Conservation (phyloP, 306 rosid species). For the Cucurbita argyrosperma region DNA sequence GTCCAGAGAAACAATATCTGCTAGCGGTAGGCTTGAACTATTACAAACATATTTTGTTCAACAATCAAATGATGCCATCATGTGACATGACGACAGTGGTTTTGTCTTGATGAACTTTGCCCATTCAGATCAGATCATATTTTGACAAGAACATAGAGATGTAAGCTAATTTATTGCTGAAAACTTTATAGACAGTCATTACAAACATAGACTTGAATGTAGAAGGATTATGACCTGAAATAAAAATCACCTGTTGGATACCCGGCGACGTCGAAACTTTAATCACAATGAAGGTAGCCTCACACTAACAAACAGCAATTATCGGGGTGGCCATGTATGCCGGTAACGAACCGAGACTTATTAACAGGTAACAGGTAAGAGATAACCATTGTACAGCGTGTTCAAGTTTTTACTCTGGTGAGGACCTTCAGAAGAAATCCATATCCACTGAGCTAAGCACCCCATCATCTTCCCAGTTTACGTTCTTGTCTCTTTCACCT, state of each 20-base stretch:
- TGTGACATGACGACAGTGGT: neutral
- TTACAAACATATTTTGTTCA: neutral
- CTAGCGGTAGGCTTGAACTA: too few species aligned
- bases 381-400: neutral
- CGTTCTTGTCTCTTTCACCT: slow-evolving; percentile 38
- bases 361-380: neutral
- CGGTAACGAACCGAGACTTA: neutral
- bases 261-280: neutral
- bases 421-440: slow-evolving; percentile 52
- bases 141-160: neutral
- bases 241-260: neutral
- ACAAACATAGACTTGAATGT: neutral
- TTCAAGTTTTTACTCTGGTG: neutral
- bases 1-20: too few species aligned
- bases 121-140: neutral
- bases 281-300: neutral
- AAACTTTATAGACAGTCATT: neutral
- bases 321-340: neutral
- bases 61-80: neutral
- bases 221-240: neutral
- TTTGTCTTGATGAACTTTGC: neutral
- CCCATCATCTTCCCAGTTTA: slow-evolving; percentile 78
- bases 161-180: neutral
- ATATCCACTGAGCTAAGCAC: slow-evolving; percentile 52
- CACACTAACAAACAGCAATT: neutral